Evolutionary conservation across 2,329 filamentous ascomycete species (phyloP).

Genomic region (Fusarium nodosum): DNA sequence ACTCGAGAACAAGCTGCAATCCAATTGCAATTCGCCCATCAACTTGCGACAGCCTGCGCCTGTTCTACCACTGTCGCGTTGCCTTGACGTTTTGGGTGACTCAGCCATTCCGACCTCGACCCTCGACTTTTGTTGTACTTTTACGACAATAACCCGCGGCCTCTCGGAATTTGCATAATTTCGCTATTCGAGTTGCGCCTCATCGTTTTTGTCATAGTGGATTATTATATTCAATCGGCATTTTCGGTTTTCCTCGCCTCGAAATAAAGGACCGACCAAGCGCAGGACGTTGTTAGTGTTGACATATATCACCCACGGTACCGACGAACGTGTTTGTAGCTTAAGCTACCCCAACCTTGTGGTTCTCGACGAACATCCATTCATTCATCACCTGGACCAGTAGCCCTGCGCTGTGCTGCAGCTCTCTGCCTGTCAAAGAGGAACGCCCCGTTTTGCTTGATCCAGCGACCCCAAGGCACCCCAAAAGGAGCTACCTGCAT

Average conservation of each 20-base stretch:
- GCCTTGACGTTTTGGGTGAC: constrained; percentile 40
- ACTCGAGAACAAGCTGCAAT: constrained; percentile 8
- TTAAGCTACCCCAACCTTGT: constrained; percentile 29
- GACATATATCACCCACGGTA: constrained; percentile 21
- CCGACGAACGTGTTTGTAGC: constrained; percentile 24
- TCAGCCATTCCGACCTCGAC: constrained; percentile 40
- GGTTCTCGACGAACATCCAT: constrained; percentile 31
- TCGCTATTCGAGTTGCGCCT: constrained; percentile 27
- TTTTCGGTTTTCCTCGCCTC: constrained; percentile 24
- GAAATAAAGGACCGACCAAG: constrained; percentile 29
- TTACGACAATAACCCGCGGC: constrained; percentile 12
- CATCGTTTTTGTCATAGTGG: constrained; percentile 6
- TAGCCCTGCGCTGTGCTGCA: constrained; percentile 47
- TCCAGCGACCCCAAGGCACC: constrained; percentile 44
- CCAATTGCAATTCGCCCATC: constrained; percentile 29
- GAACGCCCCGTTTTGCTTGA: constrained; percentile 45
- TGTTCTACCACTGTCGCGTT: constrained; percentile 21
- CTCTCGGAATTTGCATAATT: constrained; percentile 13
- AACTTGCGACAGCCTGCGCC: constrained; percentile 36
- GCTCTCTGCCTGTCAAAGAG: constrained; percentile 43
- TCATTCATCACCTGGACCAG: constrained; percentile 37
- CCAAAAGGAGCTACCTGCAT: constrained; percentile 55
- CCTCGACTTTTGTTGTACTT: constrained; percentile 23
- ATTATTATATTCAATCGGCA: neutral
- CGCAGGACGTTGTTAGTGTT: constrained; percentile 45